These are phyloP conservation scores for Mycena amicta DNA, from an alignment of 768 basidiomycete species.

Conservation along the genomic window DNA sequence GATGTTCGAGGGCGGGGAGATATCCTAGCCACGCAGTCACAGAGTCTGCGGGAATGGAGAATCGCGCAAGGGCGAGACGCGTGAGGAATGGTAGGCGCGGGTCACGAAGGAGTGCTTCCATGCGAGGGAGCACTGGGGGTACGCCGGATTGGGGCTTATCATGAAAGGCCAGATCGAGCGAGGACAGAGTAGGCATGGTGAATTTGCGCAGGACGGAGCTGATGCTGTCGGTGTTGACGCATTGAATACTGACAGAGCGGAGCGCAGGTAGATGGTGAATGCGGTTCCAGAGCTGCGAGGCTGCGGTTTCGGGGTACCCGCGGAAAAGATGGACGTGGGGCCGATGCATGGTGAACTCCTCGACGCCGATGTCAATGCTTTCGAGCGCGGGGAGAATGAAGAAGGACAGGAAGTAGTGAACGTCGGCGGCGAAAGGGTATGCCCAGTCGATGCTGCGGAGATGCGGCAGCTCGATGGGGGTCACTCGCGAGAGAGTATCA, in stretches of 20 bases:
- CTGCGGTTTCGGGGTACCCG: conserved; percentile 19
- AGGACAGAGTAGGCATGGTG: conserved; percentile 45
- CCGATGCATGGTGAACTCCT: conserved; percentile 25
- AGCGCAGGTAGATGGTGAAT: conserved; percentile 37
- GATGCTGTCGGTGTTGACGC: conserved; percentile 41
- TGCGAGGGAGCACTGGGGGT: conserved; percentile 44
- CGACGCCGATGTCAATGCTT: conserved; percentile 47
- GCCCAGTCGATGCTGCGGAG: conserved; percentile 52
- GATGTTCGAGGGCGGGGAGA: conserved; percentile 49
- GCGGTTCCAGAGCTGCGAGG: conserved; percentile 24
- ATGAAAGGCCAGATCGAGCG: conserved; percentile 45
- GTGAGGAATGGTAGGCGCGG: conserved; percentile 54
- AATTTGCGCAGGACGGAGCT: conserved; percentile 44
- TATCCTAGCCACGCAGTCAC: conserved; percentile 50
- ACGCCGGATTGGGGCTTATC: conserved; percentile 27
- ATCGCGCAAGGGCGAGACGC: conserved; percentile 52
- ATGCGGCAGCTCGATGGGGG: conserved; percentile 37
- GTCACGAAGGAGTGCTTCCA: conserved; percentile 58
- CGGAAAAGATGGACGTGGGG: conserved; percentile 14
- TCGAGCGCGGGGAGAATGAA: conserved; percentile 43
- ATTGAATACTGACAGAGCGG: conserved; percentile 47
- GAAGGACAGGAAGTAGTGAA: conserved; percentile 47
- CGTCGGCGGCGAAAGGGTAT: conserved; percentile 43
- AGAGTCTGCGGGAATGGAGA: conserved; percentile 41
- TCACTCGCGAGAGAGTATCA: conserved; percentile 12